phyloP scores from a whole-genome alignment of 2,329 filamentous ascomycete genomes.

The Penicillium sp. region DNA sequence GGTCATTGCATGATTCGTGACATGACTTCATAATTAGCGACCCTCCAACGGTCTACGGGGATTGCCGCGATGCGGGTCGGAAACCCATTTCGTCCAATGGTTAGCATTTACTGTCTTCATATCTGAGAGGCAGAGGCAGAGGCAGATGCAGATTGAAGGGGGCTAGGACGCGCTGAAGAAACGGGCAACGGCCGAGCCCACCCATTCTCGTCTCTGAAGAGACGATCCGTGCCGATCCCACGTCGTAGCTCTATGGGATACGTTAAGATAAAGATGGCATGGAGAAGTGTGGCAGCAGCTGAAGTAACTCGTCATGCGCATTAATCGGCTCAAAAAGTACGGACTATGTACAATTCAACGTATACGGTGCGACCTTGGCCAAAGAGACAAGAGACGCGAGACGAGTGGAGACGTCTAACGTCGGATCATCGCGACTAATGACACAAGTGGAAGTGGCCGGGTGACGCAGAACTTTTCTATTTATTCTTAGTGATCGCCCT shows the following conservation, averaged over 20 bases:
- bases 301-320: neutral
- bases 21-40: too few relatives aligned
- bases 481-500: slow-evolving; percentile 13
- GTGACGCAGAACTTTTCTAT: slow-evolving; percentile 1
- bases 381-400: neutral
- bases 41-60: neutral
- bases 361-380: neutral
- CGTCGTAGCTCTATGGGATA: neutral
- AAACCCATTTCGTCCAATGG: slow-evolving; percentile 1
- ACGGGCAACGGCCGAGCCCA: slow-evolving; percentile 10
- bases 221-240: slow-evolving; percentile 17
- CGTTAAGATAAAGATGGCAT: neutral
- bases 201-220: slow-evolving; percentile 11
- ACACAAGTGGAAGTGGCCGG: slow-evolving; percentile 17
- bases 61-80: slow-evolving; percentile 2
- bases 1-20: neutral
- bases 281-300: neutral
- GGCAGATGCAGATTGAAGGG: slow-evolving; percentile 1
- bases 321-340: neutral
- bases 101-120: slow-evolving; percentile 7
- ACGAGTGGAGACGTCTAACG: slow-evolving; percentile 8
- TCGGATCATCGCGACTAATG: slow-evolving; percentile 19
- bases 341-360: neutral
- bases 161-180: neutral
- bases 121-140: slow-evolving; percentile 4